Conservation (phyloP, 495 filamentous ascomycete species). For the Trichoderma orchidacearum region DNA sequence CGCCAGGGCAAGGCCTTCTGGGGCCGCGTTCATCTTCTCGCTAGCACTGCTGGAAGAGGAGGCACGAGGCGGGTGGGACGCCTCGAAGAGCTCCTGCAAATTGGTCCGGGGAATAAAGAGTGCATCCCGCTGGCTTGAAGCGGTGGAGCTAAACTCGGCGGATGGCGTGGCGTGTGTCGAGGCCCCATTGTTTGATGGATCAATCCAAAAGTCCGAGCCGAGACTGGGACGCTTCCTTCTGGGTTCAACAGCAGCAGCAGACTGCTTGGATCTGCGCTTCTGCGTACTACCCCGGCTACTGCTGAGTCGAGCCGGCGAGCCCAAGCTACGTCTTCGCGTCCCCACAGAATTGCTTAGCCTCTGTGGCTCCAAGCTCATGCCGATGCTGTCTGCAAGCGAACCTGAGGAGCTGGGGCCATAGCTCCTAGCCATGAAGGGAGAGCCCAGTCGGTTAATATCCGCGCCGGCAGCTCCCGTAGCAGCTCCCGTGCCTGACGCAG, state of each 20-base stretch:
- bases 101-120: slow-evolving; percentile 15
- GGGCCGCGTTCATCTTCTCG: background rate
- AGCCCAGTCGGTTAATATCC: slow-evolving; percentile 38
- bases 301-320: slow-evolving; percentile 30
- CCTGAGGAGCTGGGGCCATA: slow-evolving; percentile 36
- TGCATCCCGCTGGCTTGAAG: slow-evolving; percentile 11
- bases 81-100: slow-evolving; percentile 2
- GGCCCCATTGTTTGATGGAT: slow-evolving; percentile 7
- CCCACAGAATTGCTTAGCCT: slow-evolving; percentile 29
- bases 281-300: slow-evolving; percentile 28
- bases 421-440: slow-evolving; percentile 43
- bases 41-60: too few relatives aligned
- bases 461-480: slow-evolving; percentile 1
- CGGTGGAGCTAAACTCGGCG: slow-evolving; percentile 14
- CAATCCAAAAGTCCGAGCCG: slow-evolving; percentile 15
- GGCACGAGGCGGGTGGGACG: too few relatives aligned
- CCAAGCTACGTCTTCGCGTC: slow-evolving; percentile 21
- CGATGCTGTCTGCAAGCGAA: slow-evolving; percentile 23
- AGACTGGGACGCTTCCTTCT: slow-evolving; percentile 26
- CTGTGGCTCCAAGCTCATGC: slow-evolving; percentile 16
- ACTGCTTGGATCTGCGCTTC: slow-evolving; percentile 27
- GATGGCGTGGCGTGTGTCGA: slow-evolving; percentile 1
- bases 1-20: slow-evolving; percentile 5
- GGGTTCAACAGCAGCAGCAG: slow-evolving; percentile 11
- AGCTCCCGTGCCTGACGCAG: background rate